These are phyloP conservation scores for Stenocarpella maydis DNA, from an alignment of 2,329 filamentous ascomycete species.

Conservation along the genomic window DNA sequence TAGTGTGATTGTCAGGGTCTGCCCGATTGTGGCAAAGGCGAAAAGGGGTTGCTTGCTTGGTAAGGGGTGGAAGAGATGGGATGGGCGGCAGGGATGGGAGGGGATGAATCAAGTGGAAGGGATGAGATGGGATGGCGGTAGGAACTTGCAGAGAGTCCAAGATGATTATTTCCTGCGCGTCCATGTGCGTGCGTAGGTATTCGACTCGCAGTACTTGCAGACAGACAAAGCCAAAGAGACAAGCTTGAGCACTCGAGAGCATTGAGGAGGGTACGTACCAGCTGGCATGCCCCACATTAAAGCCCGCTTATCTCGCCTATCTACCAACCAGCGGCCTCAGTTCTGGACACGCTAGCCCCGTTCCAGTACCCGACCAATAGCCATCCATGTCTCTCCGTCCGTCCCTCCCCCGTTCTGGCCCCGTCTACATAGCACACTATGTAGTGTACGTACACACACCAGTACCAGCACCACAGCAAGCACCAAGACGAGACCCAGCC, in stretches of 20 bases:
- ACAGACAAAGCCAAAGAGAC: not conserved
- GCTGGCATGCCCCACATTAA: not conserved
- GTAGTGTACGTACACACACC: no score
- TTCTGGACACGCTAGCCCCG: not conserved
- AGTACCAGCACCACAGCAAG: slow-evolving; percentile 1
- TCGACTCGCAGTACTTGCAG: no score
- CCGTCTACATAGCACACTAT: not conserved
- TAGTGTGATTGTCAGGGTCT: not conserved
- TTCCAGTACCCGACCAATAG: slow-evolving; percentile 8
- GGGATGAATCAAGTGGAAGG: not conserved
- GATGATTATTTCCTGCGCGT: no score
- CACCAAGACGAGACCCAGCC: not conserved
- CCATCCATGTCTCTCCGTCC: not conserved
- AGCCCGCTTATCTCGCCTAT: slow-evolving; percentile 22
- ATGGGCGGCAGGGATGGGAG: not conserved
- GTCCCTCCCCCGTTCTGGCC: not conserved
- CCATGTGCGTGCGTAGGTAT: not conserved
- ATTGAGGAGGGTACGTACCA: not conserved
- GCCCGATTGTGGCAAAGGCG: slow-evolving; percentile 17
- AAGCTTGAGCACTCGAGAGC: no score
- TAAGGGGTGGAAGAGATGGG: not conserved
- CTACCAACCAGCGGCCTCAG: not conserved
- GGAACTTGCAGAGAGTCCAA: no score
- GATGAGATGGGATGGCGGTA: slow-evolving; percentile 1
- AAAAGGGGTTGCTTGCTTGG: slow-evolving; percentile 23